Evolutionary conservation across 2,329 filamentous ascomycete species (phyloP), one percentile per base, ranked within the genome.

Genomic region (Colletotrichum horii): DNA sequence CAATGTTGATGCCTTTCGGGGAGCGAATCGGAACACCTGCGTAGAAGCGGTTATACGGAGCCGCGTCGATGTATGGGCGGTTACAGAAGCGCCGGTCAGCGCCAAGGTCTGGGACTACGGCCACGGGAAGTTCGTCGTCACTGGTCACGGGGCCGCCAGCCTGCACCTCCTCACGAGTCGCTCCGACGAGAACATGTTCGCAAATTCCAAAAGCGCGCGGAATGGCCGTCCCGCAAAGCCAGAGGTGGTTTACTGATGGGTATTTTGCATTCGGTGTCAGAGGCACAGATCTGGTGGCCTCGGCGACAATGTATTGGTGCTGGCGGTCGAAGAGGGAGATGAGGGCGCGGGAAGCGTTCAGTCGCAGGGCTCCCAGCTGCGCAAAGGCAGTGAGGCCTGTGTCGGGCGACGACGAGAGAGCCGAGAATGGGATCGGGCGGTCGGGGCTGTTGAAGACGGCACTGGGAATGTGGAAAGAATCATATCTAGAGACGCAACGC

Each of bases 311-410:
- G 76, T 89, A 85, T 75, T 91, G 88, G 61, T 84, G 79, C 6
- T 83, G 82, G 6, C 80, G 81, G 76, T 90, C 89, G 75, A 91
- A 90, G 22, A 91, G 81, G 2, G 89, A 91, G 64, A 91, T 84
- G 26, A 90, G 78, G 19, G 84, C 82, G 34, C 88, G 84, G 24
- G 76, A 73, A 5, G 75, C 64, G 36, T 84, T 82, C 6, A 90
- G 81, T 16, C 86, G 84, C 68, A 86, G 80, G 7, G 85, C 83
- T 2, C 84, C 88, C 6, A 91, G 83, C 78, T 91, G 88, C 24
- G 89, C 88, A 67, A 90, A 85, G 8, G 87, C 85, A 2, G 87
- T 89, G 60, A 91, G 83, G 66, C 81, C 81, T 12, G 82, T 78
- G 69, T 88, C 86, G n/a, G 78, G 75, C 61, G 81, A 83, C 12